Evolutionary conservation across 2,329 filamentous ascomycete species (phyloP).

Genomic region (Mollisiaceae sp.): DNA sequence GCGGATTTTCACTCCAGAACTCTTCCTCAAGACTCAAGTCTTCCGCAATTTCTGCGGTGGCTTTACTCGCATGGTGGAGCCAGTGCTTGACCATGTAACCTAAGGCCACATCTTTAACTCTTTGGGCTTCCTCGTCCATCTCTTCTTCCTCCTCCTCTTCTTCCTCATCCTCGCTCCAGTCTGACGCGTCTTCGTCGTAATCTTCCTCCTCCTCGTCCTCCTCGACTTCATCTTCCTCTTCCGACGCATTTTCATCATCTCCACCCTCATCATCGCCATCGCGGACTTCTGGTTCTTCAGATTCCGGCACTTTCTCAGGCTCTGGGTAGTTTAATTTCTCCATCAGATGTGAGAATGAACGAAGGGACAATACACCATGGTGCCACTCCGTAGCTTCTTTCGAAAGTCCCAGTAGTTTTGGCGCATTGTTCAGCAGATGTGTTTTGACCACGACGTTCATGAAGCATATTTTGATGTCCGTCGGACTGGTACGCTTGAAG

Average conservation of each 20-base stretch:
- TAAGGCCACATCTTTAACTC: slow-evolving; percentile 9
- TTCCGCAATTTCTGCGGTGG: slow-evolving; percentile 13
- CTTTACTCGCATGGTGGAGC: slow-evolving; percentile 16
- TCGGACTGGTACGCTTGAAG: background rate
- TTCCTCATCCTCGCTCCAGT: background rate
- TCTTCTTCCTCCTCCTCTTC: slow-evolving; percentile 9
- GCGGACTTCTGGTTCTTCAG: background rate
- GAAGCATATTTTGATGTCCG: slow-evolving; percentile 7
- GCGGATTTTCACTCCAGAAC: slow-evolving; percentile 11
- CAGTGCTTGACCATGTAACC: slow-evolving; percentile 18
- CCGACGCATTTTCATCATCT: background rate
- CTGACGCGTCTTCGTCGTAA: background rate
- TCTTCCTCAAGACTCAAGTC: slow-evolving; percentile 16
- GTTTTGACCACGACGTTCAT: slow-evolving; percentile 5
- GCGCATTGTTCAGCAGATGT: background rate
- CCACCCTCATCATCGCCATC: background rate
- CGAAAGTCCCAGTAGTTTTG: slow-evolving; percentile 8
- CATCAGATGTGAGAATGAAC: slow-evolving; percentile 13
- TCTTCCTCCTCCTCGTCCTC: slow-evolving; percentile 6
- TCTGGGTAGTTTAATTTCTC: slow-evolving; percentile 10
- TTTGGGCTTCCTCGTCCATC: slow-evolving; percentile 7
- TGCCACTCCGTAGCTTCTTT: slow-evolving; percentile 8
- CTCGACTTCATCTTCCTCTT: background rate
- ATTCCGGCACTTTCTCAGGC: background rate
- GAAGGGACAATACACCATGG: slow-evolving; percentile 12